These are phyloP conservation scores for Centrapalus pauciflorus DNA, from an alignment of 129 eudicot species.

Conservation along the genomic window DNA sequence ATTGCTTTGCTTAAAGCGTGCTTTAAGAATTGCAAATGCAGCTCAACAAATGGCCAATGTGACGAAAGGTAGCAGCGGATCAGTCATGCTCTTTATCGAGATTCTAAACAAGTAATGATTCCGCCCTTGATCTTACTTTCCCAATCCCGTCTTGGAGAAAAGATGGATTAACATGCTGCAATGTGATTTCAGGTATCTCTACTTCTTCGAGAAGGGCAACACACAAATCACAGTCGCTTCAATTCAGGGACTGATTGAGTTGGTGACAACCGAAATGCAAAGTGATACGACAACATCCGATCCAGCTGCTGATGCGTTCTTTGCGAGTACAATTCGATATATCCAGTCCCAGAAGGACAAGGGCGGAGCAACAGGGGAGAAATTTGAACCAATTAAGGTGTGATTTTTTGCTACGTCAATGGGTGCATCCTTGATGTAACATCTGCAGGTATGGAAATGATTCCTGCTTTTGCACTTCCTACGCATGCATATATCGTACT, in stretches of 20 bases:
- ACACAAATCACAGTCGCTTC: slow-evolving; percentile 75
- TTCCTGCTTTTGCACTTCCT: slow-evolving; percentile 9
- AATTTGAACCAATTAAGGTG: slow-evolving; percentile 56
- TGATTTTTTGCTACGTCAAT: slow-evolving; percentile 29
- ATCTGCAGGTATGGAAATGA: slow-evolving; percentile 17
- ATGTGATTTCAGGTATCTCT: slow-evolving; percentile 64
- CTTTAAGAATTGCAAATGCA: slow-evolving; percentile 89
- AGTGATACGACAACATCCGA: slow-evolving; percentile 60
- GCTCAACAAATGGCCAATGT: slow-evolving; percentile 98
- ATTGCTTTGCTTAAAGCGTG: slow-evolving; percentile 93
- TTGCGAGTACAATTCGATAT: slow-evolving; percentile 81
- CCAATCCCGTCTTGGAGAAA: neutral
- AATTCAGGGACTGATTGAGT: slow-evolving; percentile 69
- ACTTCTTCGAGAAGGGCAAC: slow-evolving; percentile 95
- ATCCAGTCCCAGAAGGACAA: slow-evolving; percentile 94
- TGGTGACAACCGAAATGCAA: slow-evolving; percentile 80
- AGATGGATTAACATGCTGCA: neutral
- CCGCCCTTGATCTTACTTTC: neutral
- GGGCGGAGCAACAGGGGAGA: slow-evolving; percentile 91
- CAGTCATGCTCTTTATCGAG: slow-evolving; percentile 81
- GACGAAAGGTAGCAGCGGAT: slow-evolving; percentile 91
- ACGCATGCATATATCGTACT: neutral
- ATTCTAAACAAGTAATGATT: slow-evolving; percentile 78
- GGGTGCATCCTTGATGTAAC: slow-evolving; percentile 7
- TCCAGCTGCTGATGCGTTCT: slow-evolving; percentile 84